A percentile compares a stretch with the other conserved stretches of the same genome.
Conservation (phyloP, 768 basidiomycete species). For the Lentinus brumalis region DNA sequence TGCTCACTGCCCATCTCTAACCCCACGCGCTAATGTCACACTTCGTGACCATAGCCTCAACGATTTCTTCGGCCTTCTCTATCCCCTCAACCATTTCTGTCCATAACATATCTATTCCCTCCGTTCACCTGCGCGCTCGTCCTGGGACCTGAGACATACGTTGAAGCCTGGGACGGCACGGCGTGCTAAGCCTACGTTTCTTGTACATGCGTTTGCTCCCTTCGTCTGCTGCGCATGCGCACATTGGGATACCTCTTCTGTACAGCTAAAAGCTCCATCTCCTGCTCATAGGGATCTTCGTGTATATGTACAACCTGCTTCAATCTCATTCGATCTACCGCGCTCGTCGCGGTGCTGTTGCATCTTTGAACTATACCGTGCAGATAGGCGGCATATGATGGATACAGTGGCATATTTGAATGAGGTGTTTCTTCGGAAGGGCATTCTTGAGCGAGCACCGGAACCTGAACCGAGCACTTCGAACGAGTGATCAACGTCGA, state of each 20-base stretch:
- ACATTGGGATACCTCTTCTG: conserved; percentile 10
- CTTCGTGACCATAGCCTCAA: conserved; percentile 6
- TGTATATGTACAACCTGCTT: conserved; percentile 15
- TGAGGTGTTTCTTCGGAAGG: too few species aligned
- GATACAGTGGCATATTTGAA: too few species aligned
- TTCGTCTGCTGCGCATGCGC: conserved; percentile 20
- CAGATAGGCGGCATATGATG: too few species aligned
- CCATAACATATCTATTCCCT: background rate
- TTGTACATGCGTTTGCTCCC: conserved; percentile 5
- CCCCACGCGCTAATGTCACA: conserved; percentile 5
- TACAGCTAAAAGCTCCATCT: conserved; percentile 1
- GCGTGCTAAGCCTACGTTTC: background rate
- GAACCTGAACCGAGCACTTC: too few species aligned
- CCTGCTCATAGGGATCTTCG: conserved; percentile 10
- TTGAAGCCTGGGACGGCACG: background rate
- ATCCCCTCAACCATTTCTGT: background rate
- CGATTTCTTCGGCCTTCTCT: background rate
- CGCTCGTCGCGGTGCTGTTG: too few species aligned
- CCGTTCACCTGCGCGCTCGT: background rate
- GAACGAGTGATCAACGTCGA: too few species aligned
- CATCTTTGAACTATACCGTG: too few species aligned
- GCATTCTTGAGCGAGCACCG: too few species aligned
- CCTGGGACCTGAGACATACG: background rate
- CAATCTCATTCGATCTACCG: background rate
- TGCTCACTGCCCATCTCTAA: conserved; percentile 1